These are phyloP conservation scores for Hymenoscyphus fructigenus DNA, from an alignment of 2,329 filamentous ascomycete genomes.

Conservation along the genomic window DNA sequence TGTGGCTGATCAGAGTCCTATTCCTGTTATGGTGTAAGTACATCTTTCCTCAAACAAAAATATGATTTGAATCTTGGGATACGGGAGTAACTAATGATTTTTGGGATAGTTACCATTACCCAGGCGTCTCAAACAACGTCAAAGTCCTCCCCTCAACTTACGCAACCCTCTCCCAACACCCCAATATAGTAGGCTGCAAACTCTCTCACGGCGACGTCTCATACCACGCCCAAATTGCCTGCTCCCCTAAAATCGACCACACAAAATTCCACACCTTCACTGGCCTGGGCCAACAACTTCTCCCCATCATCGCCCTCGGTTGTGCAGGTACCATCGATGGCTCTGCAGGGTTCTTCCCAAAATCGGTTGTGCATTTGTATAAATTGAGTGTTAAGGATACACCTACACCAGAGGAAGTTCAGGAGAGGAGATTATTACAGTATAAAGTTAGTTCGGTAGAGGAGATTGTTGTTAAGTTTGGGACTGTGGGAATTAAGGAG, in stretches of 20 bases:
- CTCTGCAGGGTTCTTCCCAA: conserved; percentile 63
- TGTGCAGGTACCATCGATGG: conserved; percentile 67
- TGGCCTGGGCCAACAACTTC: conserved; percentile 64
- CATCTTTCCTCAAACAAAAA: background rate
- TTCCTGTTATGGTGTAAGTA: conserved; percentile 59
- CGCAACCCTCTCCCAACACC: conserved; percentile 55
- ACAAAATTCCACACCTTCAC: conserved; percentile 60
- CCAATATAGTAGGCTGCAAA: conserved; percentile 69
- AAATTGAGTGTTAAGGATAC: conserved; percentile 43
- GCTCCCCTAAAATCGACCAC: conserved; percentile 59
- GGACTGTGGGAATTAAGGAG: conserved; percentile 66
- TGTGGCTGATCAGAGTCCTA: conserved; percentile 58
- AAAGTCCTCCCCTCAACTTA: conserved; percentile 58
- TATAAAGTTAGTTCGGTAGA: conserved; percentile 61
- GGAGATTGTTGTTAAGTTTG: conserved; percentile 59
- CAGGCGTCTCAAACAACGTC: conserved; percentile 65
- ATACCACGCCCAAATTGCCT: conserved; percentile 60
- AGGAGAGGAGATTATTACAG: conserved; percentile 55
- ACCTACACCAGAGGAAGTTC: conserved; percentile 43
- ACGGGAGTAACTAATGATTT: background rate
- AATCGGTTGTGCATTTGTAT: conserved; percentile 58
- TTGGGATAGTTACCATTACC: conserved; percentile 50
- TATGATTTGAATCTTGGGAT: background rate
- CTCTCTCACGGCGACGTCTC: conserved; percentile 67
- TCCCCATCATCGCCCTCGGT: conserved; percentile 61